Base-by-base conservation (phyloP, 441 rosid species). In the Adansonia gregorii region DNA sequence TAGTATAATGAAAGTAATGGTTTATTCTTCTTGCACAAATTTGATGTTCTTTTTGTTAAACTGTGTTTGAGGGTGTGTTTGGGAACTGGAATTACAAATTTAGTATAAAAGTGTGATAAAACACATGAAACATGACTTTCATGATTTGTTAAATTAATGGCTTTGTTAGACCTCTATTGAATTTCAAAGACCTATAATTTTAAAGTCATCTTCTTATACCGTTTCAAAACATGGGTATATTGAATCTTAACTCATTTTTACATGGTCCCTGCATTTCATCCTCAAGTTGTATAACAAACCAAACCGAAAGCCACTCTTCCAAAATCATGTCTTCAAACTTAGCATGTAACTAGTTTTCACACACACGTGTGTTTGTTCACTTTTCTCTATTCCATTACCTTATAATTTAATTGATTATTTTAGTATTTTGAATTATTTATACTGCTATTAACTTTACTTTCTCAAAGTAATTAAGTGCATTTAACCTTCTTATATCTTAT, bases 31-130 rank as follows among this genome's bases (percentile, higher is more conserved):
- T 66, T 0, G 15, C 14, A 43, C 14, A 67, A 19, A 3, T 67
- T 63, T 64, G 67, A 6, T 8, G 2, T 45, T 45, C 14, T 17
- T 45, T 67, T 43, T 39, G 19, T 8, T 67, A 10, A 66, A 66
- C 15, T 17, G 6, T 41, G 15, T 66, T 17, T 17, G 6, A 63
- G 17, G 67, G 14, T 27, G 66, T 12, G 43, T 63, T 63, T 63
- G 67, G 19, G 67, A 63, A 63, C 66, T 63, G 31, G 45, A 63
- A 63, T 63, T 63, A 27, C 19, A 63, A 31, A 63, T 27, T 14
- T 63, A 24, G 43, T 27, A 63, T 31, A 31, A 63, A 60, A 12
- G 12, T 63, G 17, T 31, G 19, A 31, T 6, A 27, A 27, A 63
- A 27, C 66, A 61, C 65, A 60, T 54, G 8, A 17, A 19, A 58